Percentiles rank a stretch among this genome's conserved stretches.
Evolutionary conservation across 2,329 filamentous ascomycete genomes (phyloP).

Genomic region (Alternaria arborescens): DNA sequence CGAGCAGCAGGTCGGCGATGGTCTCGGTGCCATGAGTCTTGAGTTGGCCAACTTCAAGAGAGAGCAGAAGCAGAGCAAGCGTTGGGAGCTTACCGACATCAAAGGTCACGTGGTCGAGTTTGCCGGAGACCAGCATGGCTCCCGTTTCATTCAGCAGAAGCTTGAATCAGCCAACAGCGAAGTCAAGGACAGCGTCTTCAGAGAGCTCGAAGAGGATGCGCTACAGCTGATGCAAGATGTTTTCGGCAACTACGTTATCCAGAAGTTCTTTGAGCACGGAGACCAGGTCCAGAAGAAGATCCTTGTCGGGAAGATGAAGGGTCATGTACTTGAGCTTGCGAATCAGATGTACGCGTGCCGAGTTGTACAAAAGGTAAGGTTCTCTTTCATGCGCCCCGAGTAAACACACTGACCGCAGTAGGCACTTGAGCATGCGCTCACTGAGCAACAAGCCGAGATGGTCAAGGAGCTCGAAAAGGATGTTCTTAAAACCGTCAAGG

Average conservation of each 20-base stretch:
- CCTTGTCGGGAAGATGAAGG: constrained; percentile 85
- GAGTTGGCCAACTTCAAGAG: constrained; percentile 82
- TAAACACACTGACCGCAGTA: constrained; percentile 48
- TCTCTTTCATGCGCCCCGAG: too few relatives aligned
- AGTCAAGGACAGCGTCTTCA: constrained; percentile 90
- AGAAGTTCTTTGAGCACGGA: constrained; percentile 96
- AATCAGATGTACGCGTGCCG: constrained; percentile 92
- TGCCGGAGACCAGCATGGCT: constrained; percentile 93
- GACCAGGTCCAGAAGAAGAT: constrained; percentile 92
- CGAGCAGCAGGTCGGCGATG: constrained; percentile 62
- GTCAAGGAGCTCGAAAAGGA: constrained; percentile 82
- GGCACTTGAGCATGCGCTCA: constrained; percentile 88
- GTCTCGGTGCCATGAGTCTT: constrained; percentile 69
- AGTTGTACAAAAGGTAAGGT: constrained; percentile 86
- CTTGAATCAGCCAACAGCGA: constrained; percentile 93
- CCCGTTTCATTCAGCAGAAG: constrained; percentile 93
- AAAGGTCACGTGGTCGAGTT: constrained; percentile 91
- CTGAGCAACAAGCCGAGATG: constrained; percentile 87
- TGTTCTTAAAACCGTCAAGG: constrained; percentile 79
- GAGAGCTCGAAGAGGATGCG: constrained; percentile 83
- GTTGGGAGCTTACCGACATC: constrained; percentile 88
- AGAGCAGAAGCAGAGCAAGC: constrained; percentile 75
- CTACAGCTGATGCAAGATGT: constrained; percentile 94
- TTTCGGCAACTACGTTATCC: constrained; percentile 98
- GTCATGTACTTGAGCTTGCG: constrained; percentile 80